A percentile compares a stretch with the other conserved stretches of the same genome.
Evolutionary conservation across 2,329 filamentous ascomycete genomes (phyloP).

Genomic region (Penicillium paneum): DNA sequence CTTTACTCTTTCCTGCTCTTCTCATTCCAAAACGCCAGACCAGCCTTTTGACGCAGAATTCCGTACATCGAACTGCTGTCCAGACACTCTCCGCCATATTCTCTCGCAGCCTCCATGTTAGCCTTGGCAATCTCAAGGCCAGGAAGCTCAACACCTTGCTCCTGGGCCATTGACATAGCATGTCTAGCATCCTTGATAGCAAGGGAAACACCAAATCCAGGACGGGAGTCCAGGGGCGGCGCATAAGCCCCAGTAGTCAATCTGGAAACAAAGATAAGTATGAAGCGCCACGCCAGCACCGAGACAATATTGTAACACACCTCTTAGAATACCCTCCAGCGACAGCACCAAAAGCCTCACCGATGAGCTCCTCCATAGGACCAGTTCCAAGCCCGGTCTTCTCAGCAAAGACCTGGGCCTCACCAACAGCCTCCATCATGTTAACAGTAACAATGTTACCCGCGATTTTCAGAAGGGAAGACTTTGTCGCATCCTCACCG

Average conservation of each 20-base stretch:
- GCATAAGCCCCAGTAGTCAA: constrained; percentile 45
- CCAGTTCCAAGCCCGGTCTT: constrained; percentile 44
- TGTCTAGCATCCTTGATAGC: constrained; percentile 41
- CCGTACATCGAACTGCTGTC: constrained; percentile 43
- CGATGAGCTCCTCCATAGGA: constrained; percentile 44
- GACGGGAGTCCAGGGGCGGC: constrained; percentile 35
- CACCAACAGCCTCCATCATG: constrained; percentile 47
- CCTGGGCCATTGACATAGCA: constrained; percentile 33
- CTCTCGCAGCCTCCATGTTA: constrained; percentile 37
- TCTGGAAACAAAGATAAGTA: constrained; percentile 16
- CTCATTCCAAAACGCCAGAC: constrained; percentile 40
- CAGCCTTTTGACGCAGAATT: constrained; percentile 35
- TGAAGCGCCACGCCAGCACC: background rate
- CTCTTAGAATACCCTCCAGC: constrained; percentile 44
- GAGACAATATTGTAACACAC: constrained; percentile 16
- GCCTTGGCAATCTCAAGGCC: constrained; percentile 32
- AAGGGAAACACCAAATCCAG: constrained; percentile 38
- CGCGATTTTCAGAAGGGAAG: constrained; percentile 46
- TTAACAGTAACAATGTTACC: constrained; percentile 46
- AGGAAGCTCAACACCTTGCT: constrained; percentile 33
- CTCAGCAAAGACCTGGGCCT: constrained; percentile 48
- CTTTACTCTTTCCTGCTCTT: constrained; percentile 32
- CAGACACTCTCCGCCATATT: constrained; percentile 38
- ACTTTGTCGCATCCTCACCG: constrained; percentile 44
- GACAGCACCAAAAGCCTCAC: constrained; percentile 44